Conservation (phyloP, 2,329 filamentous ascomycete species). For the Diplodia seriata region DNA sequence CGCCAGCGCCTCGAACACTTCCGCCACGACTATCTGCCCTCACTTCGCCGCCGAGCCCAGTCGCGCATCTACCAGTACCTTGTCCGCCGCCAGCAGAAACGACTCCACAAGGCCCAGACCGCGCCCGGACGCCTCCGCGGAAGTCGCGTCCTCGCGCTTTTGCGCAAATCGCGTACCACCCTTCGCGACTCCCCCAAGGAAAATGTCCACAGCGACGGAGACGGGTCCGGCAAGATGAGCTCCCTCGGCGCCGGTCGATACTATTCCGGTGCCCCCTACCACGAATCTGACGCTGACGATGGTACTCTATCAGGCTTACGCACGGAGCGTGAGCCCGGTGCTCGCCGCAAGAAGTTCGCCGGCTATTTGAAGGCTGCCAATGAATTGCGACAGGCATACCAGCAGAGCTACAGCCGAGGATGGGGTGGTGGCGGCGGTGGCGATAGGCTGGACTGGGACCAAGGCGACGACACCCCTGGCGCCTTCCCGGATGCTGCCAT, state of each 20-base stretch:
- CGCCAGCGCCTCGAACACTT: conserved; percentile 72
- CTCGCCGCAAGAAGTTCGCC: conserved; percentile 79
- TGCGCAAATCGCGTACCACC: conserved; percentile 40
- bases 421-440: conserved; percentile 52
- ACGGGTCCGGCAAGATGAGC: conserved; percentile 21
- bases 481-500: conserved; percentile 87
- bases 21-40: conserved; percentile 76
- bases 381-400: conserved; percentile 72
- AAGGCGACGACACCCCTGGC: conserved; percentile 66
- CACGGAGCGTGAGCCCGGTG: conserved; percentile 65
- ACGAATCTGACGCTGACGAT: conserved; percentile 12
- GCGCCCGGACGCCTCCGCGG: conserved; percentile 34
- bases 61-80: conserved; percentile 78
- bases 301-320: conserved; percentile 45
- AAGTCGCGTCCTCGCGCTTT: conserved; percentile 43
- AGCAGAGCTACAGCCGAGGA: conserved; percentile 59
- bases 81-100: conserved; percentile 63
- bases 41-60: conserved; percentile 73
- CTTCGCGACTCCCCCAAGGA: conserved; percentile 23
- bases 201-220: conserved; percentile 17
- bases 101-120: conserved; percentile 37
- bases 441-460: conserved; percentile 47
- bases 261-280: conserved; percentile 29
- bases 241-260: conserved; percentile 30
- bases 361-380: conserved; percentile 75